Evolutionary conservation across 23 red algal genomes (phyloP).

Genomic region (Gracilaria domingensis): DNA sequence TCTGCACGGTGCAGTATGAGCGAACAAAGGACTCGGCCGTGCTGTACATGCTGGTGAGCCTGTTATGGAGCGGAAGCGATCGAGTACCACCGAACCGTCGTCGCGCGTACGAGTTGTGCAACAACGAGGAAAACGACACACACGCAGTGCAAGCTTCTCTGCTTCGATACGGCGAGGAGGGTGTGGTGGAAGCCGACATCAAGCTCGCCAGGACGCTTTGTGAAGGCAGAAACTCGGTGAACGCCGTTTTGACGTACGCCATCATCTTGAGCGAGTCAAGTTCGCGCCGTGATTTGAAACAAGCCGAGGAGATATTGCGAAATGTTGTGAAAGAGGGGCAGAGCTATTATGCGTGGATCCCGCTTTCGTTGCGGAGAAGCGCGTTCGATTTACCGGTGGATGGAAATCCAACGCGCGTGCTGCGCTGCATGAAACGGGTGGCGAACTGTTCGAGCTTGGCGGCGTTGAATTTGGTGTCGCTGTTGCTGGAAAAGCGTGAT

Average conservation of each 20-base stretch:
- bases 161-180: neutral
- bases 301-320: neutral
- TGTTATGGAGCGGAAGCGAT: slow-evolving; percentile 4
- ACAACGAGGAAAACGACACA: neutral
- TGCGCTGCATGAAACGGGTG: neutral
- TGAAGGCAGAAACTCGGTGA: neutral
- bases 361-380: neutral
- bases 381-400: neutral
- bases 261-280: neutral
- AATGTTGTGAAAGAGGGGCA: neutral
- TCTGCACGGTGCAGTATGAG: neutral
- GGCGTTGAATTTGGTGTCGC: neutral
- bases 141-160: neutral
- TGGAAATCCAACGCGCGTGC: neutral
- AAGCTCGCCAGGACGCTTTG: neutral
- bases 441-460: neutral
- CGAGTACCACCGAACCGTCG: neutral
- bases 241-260: neutral
- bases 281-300: neutral
- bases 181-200: neutral
- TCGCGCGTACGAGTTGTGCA: neutral
- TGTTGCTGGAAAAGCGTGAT: neutral
- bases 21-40: neutral
- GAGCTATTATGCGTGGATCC: neutral
- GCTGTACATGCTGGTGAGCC: neutral